Evolutionary conservation across 75 land plant genomes (phyloP), one percentile per base, ranked within the genome.

Genomic region (Pinus tabuliformis): DNA sequence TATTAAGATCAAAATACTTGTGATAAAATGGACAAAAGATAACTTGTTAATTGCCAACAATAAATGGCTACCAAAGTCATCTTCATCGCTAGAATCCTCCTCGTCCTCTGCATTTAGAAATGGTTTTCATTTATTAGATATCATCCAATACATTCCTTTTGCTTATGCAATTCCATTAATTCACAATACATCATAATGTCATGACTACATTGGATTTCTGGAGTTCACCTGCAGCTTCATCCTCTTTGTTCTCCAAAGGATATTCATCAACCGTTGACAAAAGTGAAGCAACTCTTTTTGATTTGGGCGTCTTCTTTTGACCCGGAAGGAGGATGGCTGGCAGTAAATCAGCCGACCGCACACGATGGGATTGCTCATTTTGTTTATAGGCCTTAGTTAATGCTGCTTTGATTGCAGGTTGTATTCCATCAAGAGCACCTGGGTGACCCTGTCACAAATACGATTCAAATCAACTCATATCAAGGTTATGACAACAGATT

Each of bases 321-420:
- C 98, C 99, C 58, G 94, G 96, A 73, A 87, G 79, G 39, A 77
- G 15, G 91, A 79, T 20, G 86, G 62, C 14, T 1, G 88, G 87
- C 45, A 86, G 64, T 21, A 86, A 72, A 77, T 97, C 99, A 39
- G 98, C 93, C 65, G 95, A 84, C 13, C 85, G 73, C 15, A 95
- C 90, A 52, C 85, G 83, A 6, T 90, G 89, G 7, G 81, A 85
- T 18, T 81, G 82, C 73, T 86, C 89, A 39, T 85, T 87, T 80
- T 91, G 86, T 42, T 95, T 97, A 82, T 95, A 97, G 62, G 92
- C 94, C 76, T 84, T 97, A 5, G 99, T 95, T 17, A 97, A 62
- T 64, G 99, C 99, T 79, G 98, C 68, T 79, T 97, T 97, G 1
- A 95, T 92, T 52, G 96, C 89, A 24, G 98, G 83, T 59, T 74